These are phyloP conservation scores for Alternaria solani DNA, from an alignment of 2,329 filamentous ascomycete species.

Conservation along the genomic window DNA sequence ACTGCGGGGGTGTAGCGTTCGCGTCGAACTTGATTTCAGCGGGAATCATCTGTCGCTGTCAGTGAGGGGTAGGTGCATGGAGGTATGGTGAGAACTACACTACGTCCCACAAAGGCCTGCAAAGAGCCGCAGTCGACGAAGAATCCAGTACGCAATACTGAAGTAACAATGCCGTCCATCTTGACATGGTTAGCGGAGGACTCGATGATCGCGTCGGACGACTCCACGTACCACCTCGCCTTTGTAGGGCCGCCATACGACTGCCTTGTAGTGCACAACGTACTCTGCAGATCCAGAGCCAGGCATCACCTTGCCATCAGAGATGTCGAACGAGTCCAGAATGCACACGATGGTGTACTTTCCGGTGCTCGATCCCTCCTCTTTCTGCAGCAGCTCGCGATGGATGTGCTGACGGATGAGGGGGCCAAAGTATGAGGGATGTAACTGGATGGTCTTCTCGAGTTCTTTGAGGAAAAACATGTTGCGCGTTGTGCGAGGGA, in stretches of 20 bases:
- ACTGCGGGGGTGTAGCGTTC: slow-evolving; percentile 95
- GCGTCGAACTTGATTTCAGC: slow-evolving; percentile 92
- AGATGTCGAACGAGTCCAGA: slow-evolving; percentile 95
- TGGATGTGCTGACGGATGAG: slow-evolving; percentile 93
- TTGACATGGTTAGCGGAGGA: slow-evolving; percentile 52
- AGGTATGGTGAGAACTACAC: slow-evolving; percentile 65
- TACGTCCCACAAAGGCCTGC: slow-evolving; percentile 79
- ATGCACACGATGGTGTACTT: slow-evolving; percentile 98
- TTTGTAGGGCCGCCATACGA: slow-evolving; percentile 97
- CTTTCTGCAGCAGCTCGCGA: slow-evolving; percentile 86
- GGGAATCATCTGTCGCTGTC: slow-evolving; percentile 76
- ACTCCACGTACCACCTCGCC: slow-evolving; percentile 83
- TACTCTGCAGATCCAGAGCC: slow-evolving; percentile 93
- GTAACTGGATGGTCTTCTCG: slow-evolving; percentile 91
- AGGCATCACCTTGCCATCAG: slow-evolving; percentile 89
- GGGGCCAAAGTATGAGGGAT: slow-evolving; percentile 95
- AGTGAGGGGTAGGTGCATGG: slow-evolving; percentile 27
- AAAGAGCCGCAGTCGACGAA: slow-evolving; percentile 84
- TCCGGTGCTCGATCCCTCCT: slow-evolving; percentile 93
- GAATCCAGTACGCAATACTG: slow-evolving; percentile 90
- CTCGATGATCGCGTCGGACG: not conserved
- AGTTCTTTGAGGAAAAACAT: slow-evolving; percentile 99
- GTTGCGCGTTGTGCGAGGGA: slow-evolving; percentile 38
- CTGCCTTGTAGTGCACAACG: slow-evolving; percentile 91
- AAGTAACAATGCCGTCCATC: slow-evolving; percentile 93